phyloP scores from a whole-genome alignment of 371 early-diverging fungal species.

The Synchytrium microbalum region DNA sequence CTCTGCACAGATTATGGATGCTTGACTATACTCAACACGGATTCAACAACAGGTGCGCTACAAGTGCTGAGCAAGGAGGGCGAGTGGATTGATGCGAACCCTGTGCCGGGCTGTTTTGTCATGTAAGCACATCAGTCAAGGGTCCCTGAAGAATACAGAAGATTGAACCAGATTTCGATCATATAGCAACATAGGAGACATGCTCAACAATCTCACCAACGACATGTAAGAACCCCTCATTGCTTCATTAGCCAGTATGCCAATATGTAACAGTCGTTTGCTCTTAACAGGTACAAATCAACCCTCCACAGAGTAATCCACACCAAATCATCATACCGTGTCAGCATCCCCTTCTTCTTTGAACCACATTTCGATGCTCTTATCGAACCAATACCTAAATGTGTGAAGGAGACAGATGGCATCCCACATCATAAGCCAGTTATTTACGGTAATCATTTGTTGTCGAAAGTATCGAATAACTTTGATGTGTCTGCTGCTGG shows the following conservation, averaged over 20 bases:
- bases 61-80: conserved; percentile 35
- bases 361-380: conserved; percentile 32
- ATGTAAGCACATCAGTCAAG: conserved; percentile 7
- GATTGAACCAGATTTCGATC: too few species aligned
- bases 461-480: conserved; percentile 29
- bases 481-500: conserved; percentile 24
- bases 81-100: conserved; percentile 37
- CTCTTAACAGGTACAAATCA: conserved; percentile 32
- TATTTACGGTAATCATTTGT: conserved; percentile 32
- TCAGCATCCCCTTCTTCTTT: conserved; percentile 35
- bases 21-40: conserved; percentile 32
- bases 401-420: conserved; percentile 11
- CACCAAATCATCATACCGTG: conserved; percentile 22
- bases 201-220: conserved; percentile 17
- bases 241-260: conserved; percentile 1
- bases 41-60: conserved; percentile 33
- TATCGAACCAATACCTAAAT: conserved; percentile 21
- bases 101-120: conserved; percentile 33
- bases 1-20: conserved; percentile 39
- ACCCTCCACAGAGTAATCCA: conserved; percentile 40
- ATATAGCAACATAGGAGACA: conserved; percentile 35
- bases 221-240: conserved; percentile 18
- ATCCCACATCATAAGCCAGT: conserved; percentile 15
- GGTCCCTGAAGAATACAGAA: too few species aligned
- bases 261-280: conserved; percentile 24